Percentiles rank a stretch among this genome's conserved stretches.
phyloP scores from a whole-genome alignment of 768 basidiomycete species.

The Chlorophyllum brunneum region DNA sequence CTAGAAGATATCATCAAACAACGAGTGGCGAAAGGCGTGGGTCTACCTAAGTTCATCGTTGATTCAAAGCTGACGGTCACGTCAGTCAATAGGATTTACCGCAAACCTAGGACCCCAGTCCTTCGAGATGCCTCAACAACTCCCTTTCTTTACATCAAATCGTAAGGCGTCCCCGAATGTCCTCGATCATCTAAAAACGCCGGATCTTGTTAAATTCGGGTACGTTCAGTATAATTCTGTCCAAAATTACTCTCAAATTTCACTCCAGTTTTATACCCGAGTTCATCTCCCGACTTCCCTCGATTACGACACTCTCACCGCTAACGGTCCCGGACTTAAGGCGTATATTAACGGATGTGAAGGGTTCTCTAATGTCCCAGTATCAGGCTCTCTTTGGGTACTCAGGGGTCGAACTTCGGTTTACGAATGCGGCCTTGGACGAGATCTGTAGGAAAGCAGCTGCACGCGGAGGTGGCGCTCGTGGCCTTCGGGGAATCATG shows the following conservation, averaged over 20 bases:
- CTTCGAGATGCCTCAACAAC: constrained; percentile 32
- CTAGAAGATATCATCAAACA: constrained; percentile 78
- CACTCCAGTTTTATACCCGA: constrained; percentile 81
- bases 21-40: constrained; percentile 79
- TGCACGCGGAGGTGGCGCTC: constrained; percentile 84
- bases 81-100: constrained; percentile 84
- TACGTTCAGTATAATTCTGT: constrained; percentile 21
- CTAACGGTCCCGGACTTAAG: constrained; percentile 80
- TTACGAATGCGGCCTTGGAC: constrained; percentile 76
- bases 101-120: constrained; percentile 27
- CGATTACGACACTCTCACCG: constrained; percentile 80
- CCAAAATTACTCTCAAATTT: not conserved
- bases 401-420: constrained; percentile 82
- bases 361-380: constrained; percentile 87
- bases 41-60: constrained; percentile 23
- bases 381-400: constrained; percentile 82
- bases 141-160: constrained; percentile 81
- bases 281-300: constrained; percentile 90
- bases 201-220: constrained; percentile 86
- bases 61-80: constrained; percentile 1
- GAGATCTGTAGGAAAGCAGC: constrained; percentile 79
- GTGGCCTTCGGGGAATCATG: constrained; percentile 88
- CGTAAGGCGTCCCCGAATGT: constrained; percentile 47
- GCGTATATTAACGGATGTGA: constrained; percentile 88
- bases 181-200: constrained; percentile 69